These are phyloP conservation scores for Trypanosomatidae sp. DNA, from an alignment of 208 protist species.

Conservation along the genomic window DNA sequence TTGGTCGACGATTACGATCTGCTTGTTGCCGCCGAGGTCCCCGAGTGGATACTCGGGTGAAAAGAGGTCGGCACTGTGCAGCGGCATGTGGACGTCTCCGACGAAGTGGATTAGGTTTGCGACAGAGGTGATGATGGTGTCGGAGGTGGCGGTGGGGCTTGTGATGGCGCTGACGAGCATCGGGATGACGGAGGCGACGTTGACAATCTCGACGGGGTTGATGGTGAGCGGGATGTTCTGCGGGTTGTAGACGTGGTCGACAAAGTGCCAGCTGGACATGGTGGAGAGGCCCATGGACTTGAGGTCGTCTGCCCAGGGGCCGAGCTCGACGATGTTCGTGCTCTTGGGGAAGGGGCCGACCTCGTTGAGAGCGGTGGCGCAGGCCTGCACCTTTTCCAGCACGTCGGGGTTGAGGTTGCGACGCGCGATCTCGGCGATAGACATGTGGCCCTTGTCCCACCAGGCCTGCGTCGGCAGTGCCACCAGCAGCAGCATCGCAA, in stretches of 20 bases:
- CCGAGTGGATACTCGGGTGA: conserved; percentile 37
- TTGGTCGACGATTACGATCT: conserved; percentile 27
- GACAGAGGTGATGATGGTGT: conserved; percentile 17
- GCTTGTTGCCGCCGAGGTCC: conserved; percentile 50
- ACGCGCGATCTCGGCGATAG: conserved; percentile 50
- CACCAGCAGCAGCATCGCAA: conserved; percentile 3
- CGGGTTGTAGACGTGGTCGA: conserved; percentile 45
- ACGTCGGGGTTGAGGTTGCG: conserved; percentile 31
- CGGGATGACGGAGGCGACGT: conserved; percentile 38
- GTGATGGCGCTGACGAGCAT: conserved; percentile 30
- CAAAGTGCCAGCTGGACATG: conserved; percentile 60
- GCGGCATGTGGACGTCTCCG: conserved; percentile 34
- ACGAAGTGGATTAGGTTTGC: conserved; percentile 59
- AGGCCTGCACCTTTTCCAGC: conserved; percentile 19
- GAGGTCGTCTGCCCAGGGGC: conserved; percentile 60
- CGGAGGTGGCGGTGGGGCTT: conserved; percentile 8
- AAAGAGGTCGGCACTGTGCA: conserved; percentile 38
- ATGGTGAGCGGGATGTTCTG: conserved; percentile 28
- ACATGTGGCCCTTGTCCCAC: conserved; percentile 68
- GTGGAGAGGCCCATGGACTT: conserved; percentile 32
- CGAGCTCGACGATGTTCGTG: conserved; percentile 40
- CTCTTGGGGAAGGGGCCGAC: conserved; percentile 35
- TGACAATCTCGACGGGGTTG: conserved; percentile 24
- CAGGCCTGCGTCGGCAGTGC: conserved; percentile 32
- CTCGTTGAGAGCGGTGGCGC: conserved; percentile 24